Base-by-base conservation (phyloP, 805 yeast species). In the Saccharomycodes ludwigii region DNA sequence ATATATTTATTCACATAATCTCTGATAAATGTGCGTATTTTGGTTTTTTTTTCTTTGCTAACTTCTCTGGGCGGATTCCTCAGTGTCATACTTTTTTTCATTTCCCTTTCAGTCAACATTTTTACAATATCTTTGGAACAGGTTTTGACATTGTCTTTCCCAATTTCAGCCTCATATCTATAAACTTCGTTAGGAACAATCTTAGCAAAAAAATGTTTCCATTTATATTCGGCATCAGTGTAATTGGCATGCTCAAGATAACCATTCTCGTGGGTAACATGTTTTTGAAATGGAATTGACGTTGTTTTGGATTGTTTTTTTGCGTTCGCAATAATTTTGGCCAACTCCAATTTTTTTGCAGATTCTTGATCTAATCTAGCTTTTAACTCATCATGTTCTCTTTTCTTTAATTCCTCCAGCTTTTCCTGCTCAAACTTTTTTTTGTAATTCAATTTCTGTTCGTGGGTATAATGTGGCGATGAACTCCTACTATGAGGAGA, bases 61-160 rank as follows among this genome's bases (percentile, higher is more conserved):
- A 82, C 61, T 35, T 74, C 76, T 10, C 45, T 42, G 2, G 84
- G 78, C 3, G 76, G 73, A 1, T 43, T 24, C 23, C 34, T 46
- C n/a, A n/a, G n/a, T 1, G 40, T 29, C 7, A 50, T 44, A 31
- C 53, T 52, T 9, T 59, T 56, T 32, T 56, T 54, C 18, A 52
- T 38, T 51, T 84, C 96, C 50, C 88, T 91, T 4, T 66, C 64
- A 1, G 75, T 71, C 27, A 91, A 59, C 0, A 62, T 56, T 40
- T 73, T 68, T 4, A 77, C 84, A 35, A 88, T 72, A 30, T 85
- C 95, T 38, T 73, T 69, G 3, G 95, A 82, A 54, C 85, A 78
- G 23, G 66, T 66, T 55, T 86, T 88, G 31, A 83, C 47, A 34
- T 72, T 65, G 4, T 80, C 94, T 36, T 72, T 74, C 4, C 84